Evolutionary conservation across 371 early-diverging fungal species (phyloP), one percentile per base, ranked within the genome.

Genomic region (Paraphysoderma sedebokerense): DNA sequence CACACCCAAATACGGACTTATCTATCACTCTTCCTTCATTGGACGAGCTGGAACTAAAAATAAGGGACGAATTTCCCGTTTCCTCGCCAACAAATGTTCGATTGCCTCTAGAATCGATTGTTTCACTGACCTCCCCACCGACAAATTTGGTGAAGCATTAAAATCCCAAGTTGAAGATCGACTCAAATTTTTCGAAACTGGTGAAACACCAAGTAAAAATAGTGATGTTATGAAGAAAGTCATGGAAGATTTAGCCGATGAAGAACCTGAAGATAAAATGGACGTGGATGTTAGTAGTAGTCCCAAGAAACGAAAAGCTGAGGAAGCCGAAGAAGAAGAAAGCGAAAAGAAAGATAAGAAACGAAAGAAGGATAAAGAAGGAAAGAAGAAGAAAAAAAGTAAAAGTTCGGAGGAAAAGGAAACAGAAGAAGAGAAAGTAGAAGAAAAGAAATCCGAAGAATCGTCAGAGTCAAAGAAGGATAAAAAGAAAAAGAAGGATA

Each of bases 1-100:
- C 70, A 99, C 99, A 2, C 99, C 98, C 59, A 99, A 99, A 65
- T 97, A 96, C 61, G 99, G 99, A 61, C 74, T 98, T 41, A 85
- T 99, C 62, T 98, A 87, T 70, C 85, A 96, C 75, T 85, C 90
- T 20, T 79, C 88, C 19, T 92, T 87, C 66, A 90, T 98, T 58
- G 89, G 89, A 41, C 81, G 88, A 46, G 92, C 96, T 11, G 89
- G 85, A 44, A 63, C 75, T 46, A 92, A 93, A 79, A 89, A 93
- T 81, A 98, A 97, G 82, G 99, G 98, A 46, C 81, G 92, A 49
- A 87, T 99, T 46, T 87, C 95, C 44, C 83, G 99, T 49, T 92
- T 87, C 56, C 76, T 99, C 26, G 98, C 99, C 60, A 92, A 93
- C 79, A 98, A 99, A 71, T 86, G 86, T 65, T 79, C 92, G 22